These are phyloP conservation scores for Komagataella pastoris DNA, from an alignment of 805 yeast genomes.

Conservation along the genomic window DNA sequence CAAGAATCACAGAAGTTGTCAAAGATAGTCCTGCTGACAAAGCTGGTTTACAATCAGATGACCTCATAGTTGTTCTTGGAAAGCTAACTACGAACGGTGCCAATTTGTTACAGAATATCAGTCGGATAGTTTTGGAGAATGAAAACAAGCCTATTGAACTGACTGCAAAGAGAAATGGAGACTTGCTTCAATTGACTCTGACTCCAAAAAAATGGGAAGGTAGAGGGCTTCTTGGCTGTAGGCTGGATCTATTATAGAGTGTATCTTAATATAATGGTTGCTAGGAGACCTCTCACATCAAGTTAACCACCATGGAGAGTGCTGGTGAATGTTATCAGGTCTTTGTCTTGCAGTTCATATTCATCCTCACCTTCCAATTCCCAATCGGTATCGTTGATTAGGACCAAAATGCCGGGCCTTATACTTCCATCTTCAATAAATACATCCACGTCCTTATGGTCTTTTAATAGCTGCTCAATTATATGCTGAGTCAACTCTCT, in stretches of 20 bases:
- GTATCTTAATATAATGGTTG: neutral
- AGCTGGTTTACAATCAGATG: slow-evolving; percentile 44
- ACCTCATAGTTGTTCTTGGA: slow-evolving; percentile 42
- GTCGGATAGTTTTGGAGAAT: slow-evolving; percentile 25
- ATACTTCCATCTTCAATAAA: slow-evolving; percentile 73
- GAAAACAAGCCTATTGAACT: slow-evolving; percentile 16
- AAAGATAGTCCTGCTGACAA: slow-evolving; percentile 39
- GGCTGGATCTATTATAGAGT: slow-evolving; percentile 27
- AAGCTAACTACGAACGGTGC: slow-evolving; percentile 42
- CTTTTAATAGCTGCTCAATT: slow-evolving; percentile 37
- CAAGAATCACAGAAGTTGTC: slow-evolving; percentile 35
- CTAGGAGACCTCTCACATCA: slow-evolving; percentile 5
- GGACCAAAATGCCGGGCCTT: slow-evolving; percentile 85
- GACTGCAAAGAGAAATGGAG: slow-evolving; percentile 10
- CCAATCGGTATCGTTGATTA: slow-evolving; percentile 95
- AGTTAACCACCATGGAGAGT: slow-evolving; percentile 86
- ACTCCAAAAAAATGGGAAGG: slow-evolving; percentile 55
- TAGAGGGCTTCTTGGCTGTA: slow-evolving; percentile 58
- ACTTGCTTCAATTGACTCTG: slow-evolving; percentile 14
- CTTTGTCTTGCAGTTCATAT: slow-evolving; percentile 65
- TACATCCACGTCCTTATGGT: slow-evolving; percentile 52
- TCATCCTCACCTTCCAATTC: slow-evolving; percentile 84
- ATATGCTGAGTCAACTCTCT: slow-evolving; percentile 46
- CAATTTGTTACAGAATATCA: slow-evolving; percentile 29
- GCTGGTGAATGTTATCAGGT: slow-evolving; percentile 75